A percentile compares a stretch with the other conserved stretches of the same genome.
phyloP scores from a whole-genome alignment of 1,284 basidiomycete genomes.

The Stereum hirsutum region DNA sequence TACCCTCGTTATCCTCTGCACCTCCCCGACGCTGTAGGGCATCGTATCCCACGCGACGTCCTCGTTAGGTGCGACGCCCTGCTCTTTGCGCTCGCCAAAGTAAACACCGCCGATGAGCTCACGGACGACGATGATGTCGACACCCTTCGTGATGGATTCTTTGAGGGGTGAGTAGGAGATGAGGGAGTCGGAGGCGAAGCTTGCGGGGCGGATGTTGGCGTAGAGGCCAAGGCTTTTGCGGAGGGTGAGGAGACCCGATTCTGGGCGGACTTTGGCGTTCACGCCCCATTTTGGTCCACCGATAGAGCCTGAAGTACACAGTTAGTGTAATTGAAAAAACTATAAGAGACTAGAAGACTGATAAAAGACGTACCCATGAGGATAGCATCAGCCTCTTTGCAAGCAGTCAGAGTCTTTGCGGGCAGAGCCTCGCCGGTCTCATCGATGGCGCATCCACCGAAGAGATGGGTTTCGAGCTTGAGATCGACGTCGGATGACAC shows the following conservation, averaged over 20 bases:
- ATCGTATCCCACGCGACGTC: slow-evolving; percentile 85
- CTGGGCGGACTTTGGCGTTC: slow-evolving; percentile 86
- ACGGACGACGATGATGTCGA: slow-evolving; percentile 90
- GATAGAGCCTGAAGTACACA: slow-evolving; percentile 68
- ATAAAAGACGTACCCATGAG: slow-evolving; percentile 63
- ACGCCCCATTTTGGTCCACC: slow-evolving; percentile 99
- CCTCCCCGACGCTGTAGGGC: slow-evolving; percentile 88
- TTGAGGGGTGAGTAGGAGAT: slow-evolving; percentile 91
- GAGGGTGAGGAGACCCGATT: slow-evolving; percentile 86
- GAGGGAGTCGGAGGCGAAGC: slow-evolving; percentile 89
- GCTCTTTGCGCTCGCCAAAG: slow-evolving; percentile 92
- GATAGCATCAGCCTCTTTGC: slow-evolving; percentile 85
- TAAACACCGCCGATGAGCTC: slow-evolving; percentile 93
- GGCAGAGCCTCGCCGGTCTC: slow-evolving; percentile 79
- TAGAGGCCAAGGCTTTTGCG: slow-evolving; percentile 93
- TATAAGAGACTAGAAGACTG: slow-evolving; percentile 5
- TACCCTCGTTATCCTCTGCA: slow-evolving; percentile 92
- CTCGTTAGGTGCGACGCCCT: slow-evolving; percentile 50
- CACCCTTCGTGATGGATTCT: slow-evolving; percentile 77
- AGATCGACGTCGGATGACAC: slow-evolving; percentile 60
- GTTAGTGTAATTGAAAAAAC: background rate
- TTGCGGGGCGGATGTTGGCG: slow-evolving; percentile 96
- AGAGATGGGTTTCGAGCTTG: slow-evolving; percentile 70
- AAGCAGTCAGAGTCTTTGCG: slow-evolving; percentile 77
- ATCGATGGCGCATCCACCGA: slow-evolving; percentile 95